These are phyloP conservation scores for Lasiodiplodia sp. DNA, from an alignment of 2,329 filamentous ascomycete species.

Conservation along the genomic window DNA sequence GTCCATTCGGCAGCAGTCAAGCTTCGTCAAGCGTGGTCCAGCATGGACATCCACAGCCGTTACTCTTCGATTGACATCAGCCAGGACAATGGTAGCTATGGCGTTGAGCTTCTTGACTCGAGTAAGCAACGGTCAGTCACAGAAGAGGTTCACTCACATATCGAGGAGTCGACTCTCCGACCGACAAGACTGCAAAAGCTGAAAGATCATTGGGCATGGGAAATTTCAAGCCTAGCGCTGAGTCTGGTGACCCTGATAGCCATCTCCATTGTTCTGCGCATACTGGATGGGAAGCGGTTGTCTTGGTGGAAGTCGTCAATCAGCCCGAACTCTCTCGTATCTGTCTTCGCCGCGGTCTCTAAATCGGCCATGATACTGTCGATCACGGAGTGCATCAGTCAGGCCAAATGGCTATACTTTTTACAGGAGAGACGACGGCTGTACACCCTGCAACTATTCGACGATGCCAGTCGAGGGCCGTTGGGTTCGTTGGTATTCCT, in stretches of 20 bases:
- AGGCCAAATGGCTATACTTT: constrained; percentile 49
- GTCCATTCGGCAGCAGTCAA: neutral
- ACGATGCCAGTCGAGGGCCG: constrained; percentile 38
- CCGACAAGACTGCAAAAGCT: neutral
- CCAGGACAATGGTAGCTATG: neutral
- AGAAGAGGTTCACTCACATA: neutral
- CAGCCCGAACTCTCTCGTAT: constrained; percentile 42
- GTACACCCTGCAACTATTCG: constrained; percentile 38
- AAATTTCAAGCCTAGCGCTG: neutral
- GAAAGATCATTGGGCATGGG: constrained; percentile 5
- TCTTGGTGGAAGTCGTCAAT: constrained; percentile 31
- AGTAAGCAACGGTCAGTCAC: neutral
- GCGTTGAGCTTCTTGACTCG: neutral
- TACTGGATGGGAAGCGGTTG: constrained; percentile 29
- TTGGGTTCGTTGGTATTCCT: constrained; percentile 16
- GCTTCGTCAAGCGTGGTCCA: neutral
- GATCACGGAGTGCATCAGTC: constrained; percentile 42
- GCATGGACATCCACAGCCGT: neutral
- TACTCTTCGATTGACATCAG: constrained; percentile 4
- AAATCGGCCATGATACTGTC: constrained; percentile 43
- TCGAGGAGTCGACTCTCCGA: neutral
- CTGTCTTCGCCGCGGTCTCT: constrained; percentile 42
- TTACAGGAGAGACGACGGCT: constrained; percentile 32
- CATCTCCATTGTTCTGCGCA: constrained; percentile 28
- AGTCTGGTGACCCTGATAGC: neutral